A percentile compares a stretch with the other conserved stretches of the same genome.
Evolutionary conservation across 371 early-diverging fungal genomes (phyloP).

Genomic region (Mucor velutinosus): DNA sequence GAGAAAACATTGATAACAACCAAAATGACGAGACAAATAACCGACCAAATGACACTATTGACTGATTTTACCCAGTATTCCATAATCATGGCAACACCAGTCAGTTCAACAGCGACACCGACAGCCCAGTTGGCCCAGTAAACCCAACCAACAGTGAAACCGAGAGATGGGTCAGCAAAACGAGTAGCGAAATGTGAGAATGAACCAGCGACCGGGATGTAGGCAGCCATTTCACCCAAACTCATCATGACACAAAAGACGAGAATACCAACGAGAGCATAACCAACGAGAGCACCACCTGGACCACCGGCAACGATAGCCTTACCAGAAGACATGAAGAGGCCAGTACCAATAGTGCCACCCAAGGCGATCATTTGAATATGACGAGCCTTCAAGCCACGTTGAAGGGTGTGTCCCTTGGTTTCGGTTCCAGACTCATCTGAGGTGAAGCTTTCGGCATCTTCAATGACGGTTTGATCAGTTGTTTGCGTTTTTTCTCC

Average conservation of each 20-base stretch:
- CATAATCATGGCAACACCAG: conserved; percentile 79
- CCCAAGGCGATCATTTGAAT: conserved; percentile 69
- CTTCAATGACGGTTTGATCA: conserved; percentile 29
- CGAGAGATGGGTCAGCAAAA: conserved; percentile 83
- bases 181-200: conserved; percentile 85
- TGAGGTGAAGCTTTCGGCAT: conserved; percentile 10
- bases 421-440: conserved; percentile 9
- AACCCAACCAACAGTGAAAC: conserved; percentile 77
- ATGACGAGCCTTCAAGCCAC: conserved; percentile 58
- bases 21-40: conserved; percentile 62
- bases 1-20: conserved; percentile 65
- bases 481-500: conserved; percentile 21
- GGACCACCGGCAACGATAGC: conserved; percentile 78
- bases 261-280: conserved; percentile 73
- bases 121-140: conserved; percentile 89
- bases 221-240: conserved; percentile 87
- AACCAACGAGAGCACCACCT: conserved; percentile 76
- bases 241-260: conserved; percentile 84
- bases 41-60: conserved; percentile 61
- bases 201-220: conserved; percentile 82
- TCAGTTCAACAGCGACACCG: conserved; percentile 79
- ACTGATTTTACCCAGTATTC: conserved; percentile 75
- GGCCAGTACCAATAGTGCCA: conserved; percentile 80
- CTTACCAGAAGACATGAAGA: conserved; percentile 87
- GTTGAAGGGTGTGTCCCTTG: conserved; percentile 25